Evolutionary conservation across 768 basidiomycete genomes (phyloP), one percentile per base, ranked within the genome.

Genomic region (Collybia sp.): DNA sequence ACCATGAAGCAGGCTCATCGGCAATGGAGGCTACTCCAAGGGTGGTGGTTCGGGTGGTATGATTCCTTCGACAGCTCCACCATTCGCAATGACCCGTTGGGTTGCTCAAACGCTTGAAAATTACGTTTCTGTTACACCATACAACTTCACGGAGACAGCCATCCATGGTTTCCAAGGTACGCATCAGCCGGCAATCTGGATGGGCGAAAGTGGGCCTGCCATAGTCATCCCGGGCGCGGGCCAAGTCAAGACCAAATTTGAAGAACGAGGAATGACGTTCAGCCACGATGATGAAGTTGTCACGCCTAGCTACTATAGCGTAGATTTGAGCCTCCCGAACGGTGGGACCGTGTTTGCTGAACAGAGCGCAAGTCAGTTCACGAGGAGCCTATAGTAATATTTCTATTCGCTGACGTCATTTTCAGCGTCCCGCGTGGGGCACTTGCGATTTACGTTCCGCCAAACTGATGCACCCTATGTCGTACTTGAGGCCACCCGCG

Each of bases 21-120:
- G 86, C 9, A 87, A 85, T 51, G 83, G 82, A 0, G 86, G 86
- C 0, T 49, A 77, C 77, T 0, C 85, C 86, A 1, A 80, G 86
- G 25, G 25, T 4, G 25, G 25, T 53, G 77, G 75, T 1, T 82
- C 82, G 0, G 85, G 86, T 19, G 86, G 86, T 0, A 88, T 85
- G 83, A 86, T 88, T 40, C 85, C 86, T 0, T 83, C 81, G 30
- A 75, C 75, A 2, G 81, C 79, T 4, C 86, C 88, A 2, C 89
- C 89, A 0, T 92, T 91, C 54, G 88, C 77, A 5, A 89, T 89
- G 87, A 89, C 87, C 0, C 76, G 89, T 30, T 90, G 89, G 88
- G 83, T 87, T 10, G 85, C 88, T 0, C 85, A 88, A 61, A 90
- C 85, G 8, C 76, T 85, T 47, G 67, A 79, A 46, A 88, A 88